Conservation (phyloP, 1,284 basidiomycete genomes). For the Porodaedalea pini region DNA sequence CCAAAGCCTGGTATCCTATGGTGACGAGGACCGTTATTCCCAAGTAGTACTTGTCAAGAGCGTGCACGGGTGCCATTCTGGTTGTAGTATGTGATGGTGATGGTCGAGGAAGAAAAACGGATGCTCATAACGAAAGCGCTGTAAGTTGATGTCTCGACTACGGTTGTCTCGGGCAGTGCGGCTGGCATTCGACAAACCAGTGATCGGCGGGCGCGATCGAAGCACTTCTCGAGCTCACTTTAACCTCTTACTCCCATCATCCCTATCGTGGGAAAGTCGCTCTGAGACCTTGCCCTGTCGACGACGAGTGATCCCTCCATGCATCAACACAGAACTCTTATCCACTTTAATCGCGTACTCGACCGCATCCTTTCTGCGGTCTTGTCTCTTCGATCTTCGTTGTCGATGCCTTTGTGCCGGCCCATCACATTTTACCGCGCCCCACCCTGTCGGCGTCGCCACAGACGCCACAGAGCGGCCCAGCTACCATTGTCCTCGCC, state of each 20-base stretch:
- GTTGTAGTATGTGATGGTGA: neutral
- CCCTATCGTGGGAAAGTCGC: neutral
- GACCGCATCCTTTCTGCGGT: no score
- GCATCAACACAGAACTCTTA: no score
- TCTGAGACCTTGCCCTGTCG: no score
- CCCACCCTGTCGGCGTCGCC: no score
- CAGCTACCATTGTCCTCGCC: no score
- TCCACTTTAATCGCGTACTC: no score
- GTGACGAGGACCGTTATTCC: conserved; percentile 66
- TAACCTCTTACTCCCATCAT: neutral
- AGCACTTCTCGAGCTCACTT: neutral
- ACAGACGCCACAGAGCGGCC: no score
- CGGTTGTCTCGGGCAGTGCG: conserved; percentile 5
- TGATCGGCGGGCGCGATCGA: neutral
- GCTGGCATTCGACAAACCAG: neutral
- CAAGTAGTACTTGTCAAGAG: conserved; percentile 65
- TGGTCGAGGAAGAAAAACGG: neutral
- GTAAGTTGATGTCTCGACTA: neutral
- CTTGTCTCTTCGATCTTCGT: no score
- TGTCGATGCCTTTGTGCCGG: no score
- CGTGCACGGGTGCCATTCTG: conserved; percentile 44
- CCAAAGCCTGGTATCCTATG: conserved; percentile 59
- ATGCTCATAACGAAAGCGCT: neutral
- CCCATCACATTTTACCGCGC: no score
- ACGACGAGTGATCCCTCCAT: no score